A percentile compares a stretch with the other conserved stretches of the same genome.
Conservation (phyloP, 1,139 yeast genomes). For the Nakaseomyces delphensis region DNA sequence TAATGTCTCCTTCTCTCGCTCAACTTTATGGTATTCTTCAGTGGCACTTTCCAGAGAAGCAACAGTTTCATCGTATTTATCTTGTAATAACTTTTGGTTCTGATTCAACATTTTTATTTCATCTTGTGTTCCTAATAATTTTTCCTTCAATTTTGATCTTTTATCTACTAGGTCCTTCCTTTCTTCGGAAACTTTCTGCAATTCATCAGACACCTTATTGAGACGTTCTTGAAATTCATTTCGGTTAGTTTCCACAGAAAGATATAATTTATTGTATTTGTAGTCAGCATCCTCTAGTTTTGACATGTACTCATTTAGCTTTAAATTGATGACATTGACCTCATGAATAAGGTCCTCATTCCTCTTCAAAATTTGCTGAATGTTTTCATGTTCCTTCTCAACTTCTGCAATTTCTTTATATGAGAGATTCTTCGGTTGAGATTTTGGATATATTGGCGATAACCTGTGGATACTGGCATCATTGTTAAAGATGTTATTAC, state of each 20-base stretch:
- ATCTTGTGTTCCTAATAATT: conserved; percentile 19
- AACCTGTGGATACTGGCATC: conserved; percentile 5
- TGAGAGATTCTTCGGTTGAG: not conserved
- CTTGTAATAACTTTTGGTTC: conserved; percentile 27
- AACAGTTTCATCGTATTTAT: conserved; percentile 23
- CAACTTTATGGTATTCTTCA: conserved; percentile 3
- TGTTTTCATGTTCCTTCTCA: conserved; percentile 12
- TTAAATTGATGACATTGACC: conserved; percentile 28
- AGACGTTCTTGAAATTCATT: conserved; percentile 23
- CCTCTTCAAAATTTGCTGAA: conserved; percentile 13
- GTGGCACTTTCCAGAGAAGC: conserved; percentile 14
- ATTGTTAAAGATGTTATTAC: conserved; percentile 6
- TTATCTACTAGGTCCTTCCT: conserved; percentile 32
- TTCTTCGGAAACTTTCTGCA: conserved; percentile 9
- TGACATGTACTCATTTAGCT: conserved; percentile 22
- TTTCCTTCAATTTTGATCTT: conserved; percentile 28
- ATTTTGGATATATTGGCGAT: not conserved
- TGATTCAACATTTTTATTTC: conserved; percentile 27
- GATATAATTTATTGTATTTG: conserved; percentile 30
- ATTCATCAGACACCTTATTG: not conserved
- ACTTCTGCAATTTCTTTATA: conserved; percentile 6
- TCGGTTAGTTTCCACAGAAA: conserved; percentile 1
- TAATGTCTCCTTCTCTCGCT: conserved; percentile 5
- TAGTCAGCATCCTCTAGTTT: conserved; percentile 36
- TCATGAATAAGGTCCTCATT: conserved; percentile 35